Base-by-base conservation (phyloP, 495 filamentous ascomycete genomes). In the Aspergillus hancockii region DNA sequence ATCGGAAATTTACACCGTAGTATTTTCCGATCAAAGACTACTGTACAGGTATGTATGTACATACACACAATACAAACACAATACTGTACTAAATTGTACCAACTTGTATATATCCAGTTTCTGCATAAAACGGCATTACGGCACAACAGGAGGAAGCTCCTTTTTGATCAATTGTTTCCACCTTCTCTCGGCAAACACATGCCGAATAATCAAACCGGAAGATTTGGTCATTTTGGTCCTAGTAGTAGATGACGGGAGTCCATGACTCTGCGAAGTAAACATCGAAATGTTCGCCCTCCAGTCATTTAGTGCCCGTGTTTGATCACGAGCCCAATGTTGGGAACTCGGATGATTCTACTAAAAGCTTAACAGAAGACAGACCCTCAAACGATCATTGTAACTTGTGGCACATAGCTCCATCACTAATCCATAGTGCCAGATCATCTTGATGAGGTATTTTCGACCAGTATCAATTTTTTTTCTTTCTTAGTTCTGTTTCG, bases 81-180 rank as follows among this genome's bases (percentile, higher is more conserved):
- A 36, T 36, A 36, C 34, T 36, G 34, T 36, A 36, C 34, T 36
- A 36, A 28, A 28, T 28, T 7, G 25, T 28, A 6, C 46, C 8
- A 0, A 10, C 40, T 43, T 21, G 23, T 22, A 57, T 50, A 36
- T 38, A 46, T 43, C 34, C 12, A 18, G 9, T 34, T 16, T 25
- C 12, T 65, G 59, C 63, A 60, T 62, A 65, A 54, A 41, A 41
- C 63, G 63, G 63, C 52, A 59, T 65, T 61, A 58, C 63, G 63
- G 63, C 63, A 65, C 54, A 60, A 65, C 28, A 13, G 31, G 38
- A 41, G 2, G 38, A 14, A n/a, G 38, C 3, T 41, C n/a, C 38
- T 41, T 14, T 41, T 41, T 41, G 38, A 41, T 41, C 38, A 41
- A 8, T 18, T 2, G 1, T 41, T 41, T 14, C 38, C 14, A 18